phyloP scores from a whole-genome alignment of 768 basidiomycete genomes.

The Tylopilus sp. region DNA sequence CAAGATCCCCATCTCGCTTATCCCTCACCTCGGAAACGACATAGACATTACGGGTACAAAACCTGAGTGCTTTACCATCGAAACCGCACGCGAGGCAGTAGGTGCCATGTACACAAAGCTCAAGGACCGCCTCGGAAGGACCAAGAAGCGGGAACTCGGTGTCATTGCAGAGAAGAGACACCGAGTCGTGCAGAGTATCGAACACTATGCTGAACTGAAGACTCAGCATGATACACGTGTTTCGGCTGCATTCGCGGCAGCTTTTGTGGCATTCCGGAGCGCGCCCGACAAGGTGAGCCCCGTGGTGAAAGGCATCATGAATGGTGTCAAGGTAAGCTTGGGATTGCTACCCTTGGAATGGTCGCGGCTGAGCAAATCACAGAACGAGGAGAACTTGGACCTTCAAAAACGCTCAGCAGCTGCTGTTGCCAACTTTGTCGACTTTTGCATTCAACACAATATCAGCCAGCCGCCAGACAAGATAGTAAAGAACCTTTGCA shows the following conservation, averaged over 20 bases:
- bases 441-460: constrained; percentile 71
- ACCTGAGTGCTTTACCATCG: constrained; percentile 70
- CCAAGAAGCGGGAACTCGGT: constrained; percentile 74
- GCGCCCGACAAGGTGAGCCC: constrained; percentile 94
- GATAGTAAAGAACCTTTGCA: constrained; percentile 95
- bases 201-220: constrained; percentile 80
- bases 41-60: constrained; percentile 71
- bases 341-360: neutral
- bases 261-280: constrained; percentile 81
- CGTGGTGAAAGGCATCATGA: constrained; percentile 95
- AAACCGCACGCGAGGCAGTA: constrained; percentile 69
- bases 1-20: constrained; percentile 75
- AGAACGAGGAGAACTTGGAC: constrained; percentile 87
- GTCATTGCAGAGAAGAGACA: constrained; percentile 72
- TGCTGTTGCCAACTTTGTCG: constrained; percentile 84
- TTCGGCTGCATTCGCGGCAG: constrained; percentile 85
- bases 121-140: constrained; percentile 69
- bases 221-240: constrained; percentile 83
- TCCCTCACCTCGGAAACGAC: constrained; percentile 74
- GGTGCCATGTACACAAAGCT: constrained; percentile 68
- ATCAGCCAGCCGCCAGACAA: constrained; percentile 89
- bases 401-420: constrained; percentile 86
- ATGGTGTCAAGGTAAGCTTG: constrained; percentile 82
- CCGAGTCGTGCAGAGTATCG: constrained; percentile 66
- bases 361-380: constrained; percentile 12